Conservation (phyloP, 768 basidiomycete genomes). For the Lepiota brunneoincarnata region DNA sequence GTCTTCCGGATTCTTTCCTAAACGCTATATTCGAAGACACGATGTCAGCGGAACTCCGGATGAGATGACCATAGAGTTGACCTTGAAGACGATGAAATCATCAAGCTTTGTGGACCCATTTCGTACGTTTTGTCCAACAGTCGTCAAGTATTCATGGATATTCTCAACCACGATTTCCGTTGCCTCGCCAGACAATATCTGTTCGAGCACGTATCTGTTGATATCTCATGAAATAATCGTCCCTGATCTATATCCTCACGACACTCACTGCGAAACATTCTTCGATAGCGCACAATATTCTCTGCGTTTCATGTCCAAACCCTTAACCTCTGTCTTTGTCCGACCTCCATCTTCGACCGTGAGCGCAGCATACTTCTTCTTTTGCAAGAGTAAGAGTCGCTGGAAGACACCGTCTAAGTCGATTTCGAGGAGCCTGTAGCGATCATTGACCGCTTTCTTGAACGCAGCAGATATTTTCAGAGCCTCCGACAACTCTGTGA, state of each 20-base stretch:
- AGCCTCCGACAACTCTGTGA: constrained; percentile 83
- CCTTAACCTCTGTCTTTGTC: constrained; percentile 88
- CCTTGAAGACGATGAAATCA: constrained; percentile 94
- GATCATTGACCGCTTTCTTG: constrained; percentile 96
- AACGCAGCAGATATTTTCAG: constrained; percentile 88
- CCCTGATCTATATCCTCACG: neutral
- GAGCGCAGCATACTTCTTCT: constrained; percentile 99
- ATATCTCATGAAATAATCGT: neutral
- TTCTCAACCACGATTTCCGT: constrained; percentile 87
- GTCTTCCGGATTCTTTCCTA: constrained; percentile 95
- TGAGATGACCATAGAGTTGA: constrained; percentile 23
- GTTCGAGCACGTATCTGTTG: constrained; percentile 82
- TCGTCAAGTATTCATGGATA: constrained; percentile 88
- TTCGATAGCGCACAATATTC: constrained; percentile 94
- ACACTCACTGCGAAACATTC: constrained; percentile 81
- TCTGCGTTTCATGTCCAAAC: constrained; percentile 97
- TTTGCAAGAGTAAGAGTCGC: constrained; percentile 87
- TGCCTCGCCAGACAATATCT: constrained; percentile 86
- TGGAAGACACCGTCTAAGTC: constrained; percentile 95
- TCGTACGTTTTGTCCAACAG: constrained; percentile 75
- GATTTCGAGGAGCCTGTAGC: constrained; percentile 94
- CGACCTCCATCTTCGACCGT: constrained; percentile 84
- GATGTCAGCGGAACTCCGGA: neutral
- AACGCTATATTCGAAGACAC: constrained; percentile 51
- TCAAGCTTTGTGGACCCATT: constrained; percentile 80